These are phyloP conservation scores for Barnettozyma sucrosica DNA, from an alignment of 805 yeast genomes.

Conservation along the genomic window DNA sequence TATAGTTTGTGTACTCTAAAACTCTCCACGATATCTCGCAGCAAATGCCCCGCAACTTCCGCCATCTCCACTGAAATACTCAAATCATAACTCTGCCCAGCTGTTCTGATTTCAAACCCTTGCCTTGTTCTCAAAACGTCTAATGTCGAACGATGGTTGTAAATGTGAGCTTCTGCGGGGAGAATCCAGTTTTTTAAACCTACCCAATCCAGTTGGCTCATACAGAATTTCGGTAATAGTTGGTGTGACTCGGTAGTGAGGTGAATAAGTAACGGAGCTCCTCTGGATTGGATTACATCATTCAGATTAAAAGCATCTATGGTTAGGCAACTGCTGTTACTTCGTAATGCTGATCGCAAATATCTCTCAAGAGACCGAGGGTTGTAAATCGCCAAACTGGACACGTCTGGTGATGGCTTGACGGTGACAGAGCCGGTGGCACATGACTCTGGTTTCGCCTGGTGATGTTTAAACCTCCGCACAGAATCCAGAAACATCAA, in stretches of 20 bases:
- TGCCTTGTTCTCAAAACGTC: neutral
- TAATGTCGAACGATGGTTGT: neutral
- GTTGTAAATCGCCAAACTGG: slow-evolving; percentile 9
- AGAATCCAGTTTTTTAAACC: slow-evolving; percentile 7
- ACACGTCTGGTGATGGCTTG: slow-evolving; percentile 10
- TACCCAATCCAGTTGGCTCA: slow-evolving; percentile 4
- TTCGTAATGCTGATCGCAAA: neutral
- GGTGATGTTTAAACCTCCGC: neutral
- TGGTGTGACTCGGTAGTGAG: neutral
- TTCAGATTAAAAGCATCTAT: neutral
- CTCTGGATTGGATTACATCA: neutral
- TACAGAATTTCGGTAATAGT: neutral
- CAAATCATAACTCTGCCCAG: slow-evolving; percentile 4
- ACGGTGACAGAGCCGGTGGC: neutral
- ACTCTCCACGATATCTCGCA: neutral
- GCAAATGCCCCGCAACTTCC: neutral
- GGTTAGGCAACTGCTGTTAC: neutral
- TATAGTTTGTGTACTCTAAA: neutral
- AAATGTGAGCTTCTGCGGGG: neutral
- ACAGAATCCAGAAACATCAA: slow-evolving; percentile 10
- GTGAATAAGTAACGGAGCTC: neutral
- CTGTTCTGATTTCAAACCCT: neutral
- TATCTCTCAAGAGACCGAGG: slow-evolving; percentile 3
- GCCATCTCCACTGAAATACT: neutral
- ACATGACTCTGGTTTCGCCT: neutral